Base-by-base conservation (phyloP, 345 rosid species). In the Dovyalis caffra region DNA sequence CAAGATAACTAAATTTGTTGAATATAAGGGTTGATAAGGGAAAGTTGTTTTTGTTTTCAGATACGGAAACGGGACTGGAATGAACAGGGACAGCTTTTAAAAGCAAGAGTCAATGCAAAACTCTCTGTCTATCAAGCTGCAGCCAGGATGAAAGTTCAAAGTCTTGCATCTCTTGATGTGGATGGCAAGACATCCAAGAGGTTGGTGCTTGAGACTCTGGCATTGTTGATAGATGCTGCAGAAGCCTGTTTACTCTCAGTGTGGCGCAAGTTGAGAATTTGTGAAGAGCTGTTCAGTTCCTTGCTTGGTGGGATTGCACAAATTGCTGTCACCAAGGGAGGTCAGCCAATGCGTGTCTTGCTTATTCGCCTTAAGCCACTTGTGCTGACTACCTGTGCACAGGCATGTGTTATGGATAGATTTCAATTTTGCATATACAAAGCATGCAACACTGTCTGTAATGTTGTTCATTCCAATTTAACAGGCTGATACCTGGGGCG, bases 321-420 rank as follows among this genome's bases (percentile, higher is more conserved):
- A 79, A 89, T 96, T 85, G 93, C 98, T 69, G 90, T 88, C 70
- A 86, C 85, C 56, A 87, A 89, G 79, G 98, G 98, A 76, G 99
- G 99, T 71, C 99, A 96, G 88, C 97, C 90, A 38, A 80, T 96
- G 68, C 98, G 99, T 45, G 93, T 93, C 78, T 75, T 96, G 83
- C 97, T 96, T 77, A 96, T 96, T 83, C 98, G 95, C 68, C 91
- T 93, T 43, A 96, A 96, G 81, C 91, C 91, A 67, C 87, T 96
- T 49, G 97, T 96, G 75, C 87, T 93, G 73, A 86, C 93, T 64
- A 88, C 90, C 61, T 96, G 99, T 85, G 87, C 89, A 49, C 98
- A 90, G 98, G 99, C 92, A 79, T 45, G 72, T 49, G 62, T 66
- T 78, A 37, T 68, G 40, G 49, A 64, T 61, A 66, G 26, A n/a